phyloP scores from a whole-genome alignment of 352 stramenopile genomes.

The Phytophthora hybrid region DNA sequence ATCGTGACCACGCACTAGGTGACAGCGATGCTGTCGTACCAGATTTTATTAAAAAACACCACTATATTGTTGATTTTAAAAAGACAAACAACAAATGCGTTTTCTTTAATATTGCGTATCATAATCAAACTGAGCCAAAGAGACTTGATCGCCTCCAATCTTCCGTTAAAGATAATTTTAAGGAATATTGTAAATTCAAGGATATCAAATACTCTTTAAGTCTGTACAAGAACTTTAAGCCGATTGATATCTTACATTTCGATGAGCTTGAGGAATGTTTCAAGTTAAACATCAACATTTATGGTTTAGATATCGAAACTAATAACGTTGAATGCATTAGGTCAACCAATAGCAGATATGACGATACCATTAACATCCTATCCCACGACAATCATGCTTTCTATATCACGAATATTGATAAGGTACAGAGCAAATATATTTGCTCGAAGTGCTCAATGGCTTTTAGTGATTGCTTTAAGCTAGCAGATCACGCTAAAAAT shows the following conservation, averaged over 20 bases:
- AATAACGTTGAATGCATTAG: neutral
- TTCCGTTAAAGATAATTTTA: constrained; percentile 7
- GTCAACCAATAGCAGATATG: no score
- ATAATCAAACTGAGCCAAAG: neutral
- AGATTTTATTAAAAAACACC: neutral
- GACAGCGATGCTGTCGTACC: neutral
- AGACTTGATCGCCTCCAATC: constrained; percentile 4
- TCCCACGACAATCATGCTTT: neutral
- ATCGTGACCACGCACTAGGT: neutral
- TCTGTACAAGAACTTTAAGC: constrained; percentile 12
- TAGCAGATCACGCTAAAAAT: neutral
- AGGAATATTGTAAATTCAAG: constrained; percentile 8
- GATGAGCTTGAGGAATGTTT: constrained; percentile 24
- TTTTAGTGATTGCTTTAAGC: neutral
- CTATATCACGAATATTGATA: constrained; percentile 3
- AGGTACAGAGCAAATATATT: neutral
- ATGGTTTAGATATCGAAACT: neutral
- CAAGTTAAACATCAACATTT: neutral
- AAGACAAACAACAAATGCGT: constrained; percentile 23
- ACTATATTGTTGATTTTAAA: constrained; percentile 14
- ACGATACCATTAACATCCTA: no score
- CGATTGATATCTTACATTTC: constrained; percentile 13
- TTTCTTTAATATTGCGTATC: constrained; percentile 1
- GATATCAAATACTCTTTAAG: constrained; percentile 7
- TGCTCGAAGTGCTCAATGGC: constrained; percentile 2